Percentiles rank a stretch among this genome's conserved stretches.
Conservation (phyloP, 176 grass and related monocot species). For the Avena sativa region DNA sequence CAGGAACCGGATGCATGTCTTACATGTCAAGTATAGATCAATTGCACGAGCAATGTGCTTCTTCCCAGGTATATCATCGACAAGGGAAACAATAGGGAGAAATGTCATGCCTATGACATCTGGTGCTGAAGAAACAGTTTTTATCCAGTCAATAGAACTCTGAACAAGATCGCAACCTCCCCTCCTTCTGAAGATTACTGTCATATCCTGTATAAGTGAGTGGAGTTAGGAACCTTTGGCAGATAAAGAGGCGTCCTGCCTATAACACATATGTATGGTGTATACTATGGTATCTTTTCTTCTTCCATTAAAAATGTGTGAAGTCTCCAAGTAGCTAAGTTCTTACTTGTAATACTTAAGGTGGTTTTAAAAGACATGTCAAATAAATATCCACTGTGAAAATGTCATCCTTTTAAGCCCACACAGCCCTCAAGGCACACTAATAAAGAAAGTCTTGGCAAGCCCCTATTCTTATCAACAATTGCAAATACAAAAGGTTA, state of each 20-base stretch:
- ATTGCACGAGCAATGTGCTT: slow-evolving; percentile 85
- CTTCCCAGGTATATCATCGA: slow-evolving; percentile 71
- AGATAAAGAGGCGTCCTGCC: not conserved
- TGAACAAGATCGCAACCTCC: slow-evolving; percentile 97
- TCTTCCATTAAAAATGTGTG: not conserved
- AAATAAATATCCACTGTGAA: not conserved
- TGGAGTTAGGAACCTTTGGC: not conserved
- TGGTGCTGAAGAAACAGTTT: slow-evolving; percentile 74
- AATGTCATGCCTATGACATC: slow-evolving; percentile 99
- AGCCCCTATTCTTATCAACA: slow-evolving; percentile 1
- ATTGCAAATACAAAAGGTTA: slow-evolving; percentile 1
- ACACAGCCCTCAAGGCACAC: not conserved
- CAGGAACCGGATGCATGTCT: slow-evolving; percentile 45
- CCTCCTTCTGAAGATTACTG: slow-evolving; percentile 98
- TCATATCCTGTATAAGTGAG: slow-evolving; percentile 75
- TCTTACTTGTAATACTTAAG: not conserved
- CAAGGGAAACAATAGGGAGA: slow-evolving; percentile 83
- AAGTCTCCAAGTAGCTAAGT: slow-evolving; percentile 17
- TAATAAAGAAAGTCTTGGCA: not conserved
- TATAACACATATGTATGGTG: slow-evolving; percentile 1
- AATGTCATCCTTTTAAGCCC: not conserved
- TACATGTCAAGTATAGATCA: slow-evolving; percentile 93
- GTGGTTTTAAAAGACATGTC: slow-evolving; percentile 13
- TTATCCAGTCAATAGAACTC: slow-evolving; percentile 79
- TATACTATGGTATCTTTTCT: not conserved